Evolutionary conservation across 495 filamentous ascomycete species (phyloP), one percentile per base, ranked within the genome.

Genomic region (Penicillium waksmanii): DNA sequence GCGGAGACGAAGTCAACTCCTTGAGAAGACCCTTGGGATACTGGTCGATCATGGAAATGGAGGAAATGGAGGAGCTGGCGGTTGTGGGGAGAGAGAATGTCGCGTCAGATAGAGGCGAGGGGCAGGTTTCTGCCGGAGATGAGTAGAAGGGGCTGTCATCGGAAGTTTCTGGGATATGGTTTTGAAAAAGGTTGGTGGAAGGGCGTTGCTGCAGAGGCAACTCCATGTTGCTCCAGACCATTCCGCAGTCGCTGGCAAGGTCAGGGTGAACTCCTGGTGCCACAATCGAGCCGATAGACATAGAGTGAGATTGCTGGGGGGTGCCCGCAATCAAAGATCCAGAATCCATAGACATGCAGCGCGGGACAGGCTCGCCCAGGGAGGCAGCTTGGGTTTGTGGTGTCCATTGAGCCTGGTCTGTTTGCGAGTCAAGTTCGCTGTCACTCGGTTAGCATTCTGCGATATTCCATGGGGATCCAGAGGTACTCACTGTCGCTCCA

Each of bases 401-500:
- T 34, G 67, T 57, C 77, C 76, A 80, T 61, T 70, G 67, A 33
- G 64, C 44, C 27, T 62, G 64, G 3, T 77, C 70, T 27, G 73
- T 64, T 61, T 80, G 77, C 25, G 74, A 62, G 46, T 80, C 78
- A 23, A 78, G 66, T 40, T 77, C 73, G 58, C 77, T 80, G 44
- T 18, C 44, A 40, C 35, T 55, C 15, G n/a, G 47, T 63, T 48
- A 66, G 60, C 54, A 51, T 44, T 11, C 15, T 55, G 40, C 15
- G 10, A n/a, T 38, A 38, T 4, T 38, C 11, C 11, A 38, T 12
- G 15, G 36, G 11, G 36, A 12, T 38, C 2, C 8, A 2, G 17
- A 38, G n/a, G 2, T 35, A 76, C 90, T 80, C 74, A 94, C 91
- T 94, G 91, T 83, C 89, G 85, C 66, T 92, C 89, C 68, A 87